phyloP scores from a whole-genome alignment of 768 basidiomycete genomes.

The Asterophora parasitica region DNA sequence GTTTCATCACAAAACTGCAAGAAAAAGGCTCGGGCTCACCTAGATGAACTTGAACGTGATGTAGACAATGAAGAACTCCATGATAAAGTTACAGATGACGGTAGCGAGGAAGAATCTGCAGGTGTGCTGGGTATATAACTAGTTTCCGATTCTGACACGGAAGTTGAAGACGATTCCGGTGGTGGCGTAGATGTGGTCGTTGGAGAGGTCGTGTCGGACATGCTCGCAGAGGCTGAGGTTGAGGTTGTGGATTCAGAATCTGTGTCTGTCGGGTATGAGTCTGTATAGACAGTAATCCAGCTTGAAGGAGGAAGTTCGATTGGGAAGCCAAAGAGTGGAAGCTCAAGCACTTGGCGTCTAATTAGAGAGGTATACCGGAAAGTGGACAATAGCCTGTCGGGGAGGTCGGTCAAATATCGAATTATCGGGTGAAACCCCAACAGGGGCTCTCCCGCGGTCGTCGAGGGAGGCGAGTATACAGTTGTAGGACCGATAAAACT shows the following conservation, averaged over 20 bases:
- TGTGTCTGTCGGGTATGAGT: neutral
- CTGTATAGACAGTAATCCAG: neutral
- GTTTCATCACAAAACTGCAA: neutral
- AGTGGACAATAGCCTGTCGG: neutral
- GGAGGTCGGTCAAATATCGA: neutral
- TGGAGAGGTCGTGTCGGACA: neutral
- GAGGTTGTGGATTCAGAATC: neutral
- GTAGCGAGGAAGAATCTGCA: slow-evolving; percentile 4
- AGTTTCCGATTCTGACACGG: neutral
- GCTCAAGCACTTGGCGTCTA: neutral
- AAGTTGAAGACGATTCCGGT: neutral
- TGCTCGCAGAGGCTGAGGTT: neutral
- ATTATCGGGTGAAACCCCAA: neutral
- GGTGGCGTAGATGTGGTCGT: neutral
- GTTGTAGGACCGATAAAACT: neutral
- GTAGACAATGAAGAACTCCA: neutral
- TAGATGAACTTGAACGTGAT: neutral
- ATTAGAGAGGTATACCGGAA: neutral
- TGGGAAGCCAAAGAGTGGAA: neutral
- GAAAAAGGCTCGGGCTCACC: neutral
- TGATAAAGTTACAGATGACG: slow-evolving; percentile 1
- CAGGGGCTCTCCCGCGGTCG: neutral
- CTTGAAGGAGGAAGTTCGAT: neutral
- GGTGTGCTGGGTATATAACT: slow-evolving; percentile 2
- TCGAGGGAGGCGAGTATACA: neutral